These are phyloP conservation scores for Neurospora pannonica DNA, from an alignment of 495 filamentous ascomycete genomes.

Conservation along the genomic window DNA sequence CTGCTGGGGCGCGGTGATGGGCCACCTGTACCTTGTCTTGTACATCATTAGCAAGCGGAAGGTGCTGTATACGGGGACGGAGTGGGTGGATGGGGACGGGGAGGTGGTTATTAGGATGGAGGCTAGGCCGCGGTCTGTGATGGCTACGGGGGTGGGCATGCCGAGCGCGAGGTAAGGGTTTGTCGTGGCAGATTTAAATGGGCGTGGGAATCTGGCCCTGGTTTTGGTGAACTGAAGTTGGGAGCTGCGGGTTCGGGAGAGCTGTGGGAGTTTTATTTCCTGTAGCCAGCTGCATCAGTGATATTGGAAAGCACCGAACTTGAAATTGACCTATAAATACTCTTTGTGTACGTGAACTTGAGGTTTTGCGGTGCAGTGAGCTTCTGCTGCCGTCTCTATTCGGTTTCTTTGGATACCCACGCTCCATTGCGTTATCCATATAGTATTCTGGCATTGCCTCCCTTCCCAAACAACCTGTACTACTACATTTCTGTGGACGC, in stretches of 20 bases:
- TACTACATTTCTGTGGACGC: background rate
- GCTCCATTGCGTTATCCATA: background rate
- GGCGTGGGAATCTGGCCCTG: background rate
- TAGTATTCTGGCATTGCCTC: background rate
- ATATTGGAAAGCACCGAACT: background rate
- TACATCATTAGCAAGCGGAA: slow-evolving; percentile 53
- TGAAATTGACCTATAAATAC: background rate
- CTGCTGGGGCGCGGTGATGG: slow-evolving; percentile 55
- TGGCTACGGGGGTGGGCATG: background rate
- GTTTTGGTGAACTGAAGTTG: background rate
- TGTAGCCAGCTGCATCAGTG: background rate
- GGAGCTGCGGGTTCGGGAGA: background rate
- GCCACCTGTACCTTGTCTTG: slow-evolving; percentile 55
- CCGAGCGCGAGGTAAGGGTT: background rate
- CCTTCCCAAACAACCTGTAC: background rate
- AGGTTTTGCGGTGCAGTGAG: background rate
- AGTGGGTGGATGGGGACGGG: slow-evolving; percentile 52
- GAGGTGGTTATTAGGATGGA: slow-evolving; percentile 36
- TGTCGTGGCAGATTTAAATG: background rate
- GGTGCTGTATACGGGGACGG: slow-evolving; percentile 40
- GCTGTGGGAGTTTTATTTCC: background rate
- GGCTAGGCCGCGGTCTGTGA: slow-evolving; percentile 1
- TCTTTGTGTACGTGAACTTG: background rate
- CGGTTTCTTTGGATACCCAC: background rate
- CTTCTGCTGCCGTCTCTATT: background rate